Percentiles rank a stretch among this genome's conserved stretches.
Evolutionary conservation across 2,329 filamentous ascomycete species (phyloP).

Genomic region (Blastomyces parvus): DNA sequence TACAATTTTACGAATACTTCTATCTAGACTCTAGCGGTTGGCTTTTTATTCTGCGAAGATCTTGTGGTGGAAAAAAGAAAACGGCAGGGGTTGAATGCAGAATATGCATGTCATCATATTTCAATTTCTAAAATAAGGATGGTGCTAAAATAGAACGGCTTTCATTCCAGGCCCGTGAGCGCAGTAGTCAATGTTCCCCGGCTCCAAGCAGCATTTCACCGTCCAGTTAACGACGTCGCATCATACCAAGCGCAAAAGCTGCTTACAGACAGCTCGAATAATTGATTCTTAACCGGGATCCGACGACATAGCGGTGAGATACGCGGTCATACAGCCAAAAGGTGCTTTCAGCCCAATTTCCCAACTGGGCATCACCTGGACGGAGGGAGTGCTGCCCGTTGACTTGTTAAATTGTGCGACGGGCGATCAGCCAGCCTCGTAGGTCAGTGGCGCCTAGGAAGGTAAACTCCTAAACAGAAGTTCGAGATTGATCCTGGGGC

Average conservation of each 20-base stretch:
- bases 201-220: background rate
- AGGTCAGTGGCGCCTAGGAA: background rate
- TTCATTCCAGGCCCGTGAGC: no score
- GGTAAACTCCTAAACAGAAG: background rate
- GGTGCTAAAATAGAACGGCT: background rate
- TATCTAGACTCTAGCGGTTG: background rate
- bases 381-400: background rate
- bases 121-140: background rate
- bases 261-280: no score
- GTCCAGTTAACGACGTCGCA: no score
- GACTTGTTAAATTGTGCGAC: background rate
- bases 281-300: no score
- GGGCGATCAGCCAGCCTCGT: background rate
- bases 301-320: no score
- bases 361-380: background rate
- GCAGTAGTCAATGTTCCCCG: background rate
- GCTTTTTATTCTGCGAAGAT: background rate
- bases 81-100: background rate
- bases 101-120: background rate
- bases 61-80: background rate
- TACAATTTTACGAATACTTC: background rate
- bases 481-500: background rate
- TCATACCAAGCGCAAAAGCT: no score
- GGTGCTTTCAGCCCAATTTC: background rate
- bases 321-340: background rate